Evolutionary conservation across 2,329 filamentous ascomycete species (phyloP), one percentile per base, ranked within the genome.

Genomic region (Fusarium vanettenii): DNA sequence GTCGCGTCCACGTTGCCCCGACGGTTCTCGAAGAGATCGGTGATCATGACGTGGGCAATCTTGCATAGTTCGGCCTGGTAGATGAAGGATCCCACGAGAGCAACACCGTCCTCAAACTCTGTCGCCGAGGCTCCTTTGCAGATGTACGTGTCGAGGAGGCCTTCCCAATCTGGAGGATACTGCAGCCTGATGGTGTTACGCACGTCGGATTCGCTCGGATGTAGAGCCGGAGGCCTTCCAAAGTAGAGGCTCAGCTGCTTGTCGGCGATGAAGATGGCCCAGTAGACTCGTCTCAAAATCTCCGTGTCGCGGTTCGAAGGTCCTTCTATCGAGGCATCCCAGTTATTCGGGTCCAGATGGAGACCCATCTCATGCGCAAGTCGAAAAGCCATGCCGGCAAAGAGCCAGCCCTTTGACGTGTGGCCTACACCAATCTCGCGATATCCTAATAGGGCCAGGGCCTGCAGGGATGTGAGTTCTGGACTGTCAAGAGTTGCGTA

Each of bases 211-310:
- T 87, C 86, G 64, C 85, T 82, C 0, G 86, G 86, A 64, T 88
- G 85, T 1, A 88, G 78, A 6, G 86, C 87, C 1, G 87, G 86
- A 18, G 87, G 86, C 22, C 87, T 82, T 11, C 87, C 87, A 75
- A 88, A 88, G 74, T 87, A 88, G 8, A 88, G 78, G 68, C 86
- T 87, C 10, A 88, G 80, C 70, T 88, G 86, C 77, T 88, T 88
- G 62, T 88, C 87, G 1, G 83, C 85, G 18, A 85, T 83, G 66
- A 88, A 88, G 3, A 85, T 84, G 25, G 85, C 86, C 87, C 87
- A 88, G 74, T 88, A 88, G 2, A 87, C 85, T 25, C 87, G 81
- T 9, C 87, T 82, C 5, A 86, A 77, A 18, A 88, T 85, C 70
- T 88, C 86, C n/a, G 85, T 82, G 31, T 88, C 87, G 1, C 79